Evolutionary conservation across 352 stramenopile species (phyloP), one percentile per base, ranked within the genome.

Genomic region (Thraustochytrium sp.): DNA sequence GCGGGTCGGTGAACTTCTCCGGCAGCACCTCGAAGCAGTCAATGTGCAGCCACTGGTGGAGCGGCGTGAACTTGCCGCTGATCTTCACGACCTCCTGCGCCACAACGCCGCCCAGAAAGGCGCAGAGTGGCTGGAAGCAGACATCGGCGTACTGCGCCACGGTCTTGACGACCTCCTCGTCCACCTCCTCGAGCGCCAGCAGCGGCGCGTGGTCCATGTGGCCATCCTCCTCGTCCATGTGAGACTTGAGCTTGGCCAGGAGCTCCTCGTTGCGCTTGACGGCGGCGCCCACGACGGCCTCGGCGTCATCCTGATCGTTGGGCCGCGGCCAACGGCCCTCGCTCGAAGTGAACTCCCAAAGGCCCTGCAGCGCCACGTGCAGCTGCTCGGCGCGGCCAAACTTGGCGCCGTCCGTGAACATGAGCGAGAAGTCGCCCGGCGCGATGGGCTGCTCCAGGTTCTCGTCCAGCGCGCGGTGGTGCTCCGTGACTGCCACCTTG

Each of bases 21-120:
- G 97, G 96, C 26, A 99, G 91, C 83, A 90, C 94, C 88, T 99
- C 97, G 38, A 98, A 88, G 1, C 95, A 94, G 87, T 99, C 97
- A 78, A 98, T 98, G 89, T 99, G 99, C 82, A 99, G 96, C 86
- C 98, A 99, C 86, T 98, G 96, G 76, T 97, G 92, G 74, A 99
- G 98, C 23, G 97, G 97, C 29, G 94, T 98, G 87, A 99, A 99
- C 87, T 99, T 99, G 48, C 95, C 95, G 82, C 91, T 97, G 8
- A 96, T 95, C 89, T 99, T 99, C 48, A 99, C 89, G 34, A 98
- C 94, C 86, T 93, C 91, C 86, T 99, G 96, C 8, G 95, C 97
- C 31, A 98, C 94, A 51, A 99, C 96, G 37, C 97, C 97, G 76
- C 97, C 97, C 9, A 99, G 87, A 68, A 96, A 95, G 18, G 97